Base-by-base conservation (phyloP, 768 basidiomycete species). In the Suillus americanus region DNA sequence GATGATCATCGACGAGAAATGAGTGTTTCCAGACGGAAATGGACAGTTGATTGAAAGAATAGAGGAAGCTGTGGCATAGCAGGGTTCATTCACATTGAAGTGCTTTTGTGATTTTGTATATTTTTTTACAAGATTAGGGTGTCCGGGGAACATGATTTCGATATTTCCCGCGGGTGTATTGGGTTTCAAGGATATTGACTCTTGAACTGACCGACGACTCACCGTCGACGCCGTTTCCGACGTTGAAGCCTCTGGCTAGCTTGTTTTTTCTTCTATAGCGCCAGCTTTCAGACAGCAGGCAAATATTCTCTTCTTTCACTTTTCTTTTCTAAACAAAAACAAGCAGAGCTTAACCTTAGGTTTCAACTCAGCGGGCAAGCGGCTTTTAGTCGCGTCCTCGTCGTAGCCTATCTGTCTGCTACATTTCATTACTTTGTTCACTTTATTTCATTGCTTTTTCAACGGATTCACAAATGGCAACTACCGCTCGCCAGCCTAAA, bases 401-500 rank as follows among this genome's bases (percentile, higher is more conserved):
- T 73, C 72, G 73, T 53, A 53, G 51, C 51, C 74, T 75, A 77
- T 76, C 75, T 77, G 67, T 74, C 65, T 62, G 65, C 73, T 62
- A 65, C 73, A 77, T 71, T 74, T 78, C 75, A 72, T 73, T 74
- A 68, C 67, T 74, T 73, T 71, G 64, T 65, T 67, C 64, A 68
- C 69, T 68, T 64, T 23, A 66, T 71, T 70, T 75, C 74, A 46
- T 75, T 76, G 70, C 70, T 72, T 75, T 20, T 66, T 66, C 61
- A 63, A 55, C 63, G 50, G 70, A 67, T 68, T 68, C 65, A 61
- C 69, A 67, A 61, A 91, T 91, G 89, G 85, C 89, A 71, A 82
- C 88, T 50, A 75, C 86, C 71, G 79, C 86, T 71, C 83, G 90
- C 76, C 87, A 85, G 77, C 74, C 83, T 68, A 92, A 90, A 79